A percentile compares a stretch with the other conserved stretches of the same genome.
Evolutionary conservation across 2,329 filamentous ascomycete genomes (phyloP).

Genomic region (Fusarium subglutinans): DNA sequence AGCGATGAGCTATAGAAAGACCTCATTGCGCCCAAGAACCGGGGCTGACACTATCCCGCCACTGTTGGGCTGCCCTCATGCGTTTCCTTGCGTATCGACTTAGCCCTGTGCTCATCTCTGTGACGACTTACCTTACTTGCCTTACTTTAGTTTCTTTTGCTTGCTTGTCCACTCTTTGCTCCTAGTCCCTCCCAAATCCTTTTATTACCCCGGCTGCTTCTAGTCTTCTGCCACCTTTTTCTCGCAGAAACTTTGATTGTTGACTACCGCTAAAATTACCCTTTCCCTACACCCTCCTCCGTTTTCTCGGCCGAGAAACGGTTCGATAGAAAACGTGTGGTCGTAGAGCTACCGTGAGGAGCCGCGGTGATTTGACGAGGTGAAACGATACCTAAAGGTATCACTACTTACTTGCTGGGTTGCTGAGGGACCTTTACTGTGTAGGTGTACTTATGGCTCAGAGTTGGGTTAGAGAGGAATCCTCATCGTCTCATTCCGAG

Average conservation of each 20-base stretch:
- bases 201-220: slow-evolving; percentile 23
- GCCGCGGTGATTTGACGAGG: slow-evolving; percentile 18
- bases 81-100: slow-evolving; percentile 25
- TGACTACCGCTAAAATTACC: slow-evolving; percentile 12
- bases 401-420: not conserved
- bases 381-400: slow-evolving; percentile 8
- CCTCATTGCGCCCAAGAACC: slow-evolving; percentile 22
- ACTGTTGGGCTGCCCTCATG: slow-evolving; percentile 26
- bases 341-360: slow-evolving; percentile 24
- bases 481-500: slow-evolving; percentile 29
- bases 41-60: slow-evolving; percentile 26
- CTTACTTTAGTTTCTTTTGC: slow-evolving; percentile 11
- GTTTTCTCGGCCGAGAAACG: slow-evolving; percentile 33
- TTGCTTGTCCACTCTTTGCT: slow-evolving; percentile 3
- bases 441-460: slow-evolving; percentile 26
- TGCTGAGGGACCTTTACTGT: not conserved
- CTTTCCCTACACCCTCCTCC: slow-evolving; percentile 16
- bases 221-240: slow-evolving; percentile 20
- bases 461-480: slow-evolving; percentile 35
- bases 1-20: slow-evolving; percentile 33
- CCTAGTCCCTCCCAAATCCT: slow-evolving; percentile 4
- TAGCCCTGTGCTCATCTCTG: slow-evolving; percentile 27
- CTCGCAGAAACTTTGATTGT: slow-evolving; percentile 21
- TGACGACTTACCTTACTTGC: slow-evolving; percentile 3
- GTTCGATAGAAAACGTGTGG: slow-evolving; percentile 9